Percentiles rank a stretch among this genome's conserved stretches.
phyloP scores from a whole-genome alignment of 129 eudicot species.

The Chrysanthemum lavandulifolium region DNA sequence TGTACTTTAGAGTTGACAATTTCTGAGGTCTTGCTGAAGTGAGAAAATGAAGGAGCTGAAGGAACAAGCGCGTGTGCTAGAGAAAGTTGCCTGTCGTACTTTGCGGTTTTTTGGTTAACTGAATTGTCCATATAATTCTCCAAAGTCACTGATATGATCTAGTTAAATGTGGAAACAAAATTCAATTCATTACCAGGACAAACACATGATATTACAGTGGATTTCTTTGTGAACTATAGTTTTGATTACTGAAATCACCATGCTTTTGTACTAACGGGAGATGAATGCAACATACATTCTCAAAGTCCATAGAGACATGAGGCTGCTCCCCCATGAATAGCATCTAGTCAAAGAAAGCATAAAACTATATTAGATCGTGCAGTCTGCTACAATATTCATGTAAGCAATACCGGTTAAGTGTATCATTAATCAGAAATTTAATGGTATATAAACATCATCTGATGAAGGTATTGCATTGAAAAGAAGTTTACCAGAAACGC shows the following conservation, averaged over 20 bases:
- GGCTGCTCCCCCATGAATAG: constrained; percentile 74
- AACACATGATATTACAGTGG: constrained; percentile 14
- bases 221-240: constrained; percentile 18
- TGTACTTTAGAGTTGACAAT: constrained; percentile 25
- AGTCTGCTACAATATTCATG: neutral
- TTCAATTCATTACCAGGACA: constrained; percentile 17
- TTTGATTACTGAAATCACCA: constrained; percentile 31
- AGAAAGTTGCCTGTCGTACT: constrained; percentile 29
- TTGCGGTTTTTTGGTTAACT: constrained; percentile 31
- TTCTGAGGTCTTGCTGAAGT: constrained; percentile 30
- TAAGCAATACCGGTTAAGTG: neutral
- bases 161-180: constrained; percentile 30
- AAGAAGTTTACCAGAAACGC: constrained; percentile 54
- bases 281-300: constrained; percentile 49
- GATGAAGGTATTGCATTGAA: constrained; percentile 1
- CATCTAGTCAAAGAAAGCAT: constrained; percentile 38
- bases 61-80: constrained; percentile 35
- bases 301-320: constrained; percentile 71
- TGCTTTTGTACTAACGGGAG: constrained; percentile 26
- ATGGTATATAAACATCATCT: constrained; percentile 11
- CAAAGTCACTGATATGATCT: constrained; percentile 77
- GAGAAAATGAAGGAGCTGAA: constrained; percentile 40
- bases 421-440: neutral
- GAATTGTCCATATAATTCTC: constrained; percentile 54
- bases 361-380: constrained; percentile 13